Evolutionary conservation across 2,329 filamentous ascomycete species (phyloP), one percentile per base, ranked within the genome.

Genomic region (Diplodia mutila): DNA sequence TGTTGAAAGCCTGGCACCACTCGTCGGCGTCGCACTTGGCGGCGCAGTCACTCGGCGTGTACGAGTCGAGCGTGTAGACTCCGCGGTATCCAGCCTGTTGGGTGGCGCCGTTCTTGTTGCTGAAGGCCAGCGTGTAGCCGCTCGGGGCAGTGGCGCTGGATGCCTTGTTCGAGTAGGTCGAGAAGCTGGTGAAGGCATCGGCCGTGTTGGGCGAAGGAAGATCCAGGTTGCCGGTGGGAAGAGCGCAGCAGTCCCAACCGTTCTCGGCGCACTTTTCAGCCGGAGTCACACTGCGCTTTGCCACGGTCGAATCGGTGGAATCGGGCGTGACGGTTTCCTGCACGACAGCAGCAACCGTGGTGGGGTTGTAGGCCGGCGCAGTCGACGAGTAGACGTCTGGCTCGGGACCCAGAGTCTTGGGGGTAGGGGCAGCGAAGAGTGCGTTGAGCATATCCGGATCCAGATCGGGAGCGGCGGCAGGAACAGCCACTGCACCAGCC

Each of bases 1-100:
- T 70, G 64, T 73, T 71, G 71, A 73, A 72, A 12, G 68, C 68
- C 18, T 69, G 67, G 55, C 72, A 74, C 11, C 63, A 57, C 8
- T 29, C 23, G 21, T 67, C 67, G 4, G 14, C 32, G 27, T 68
- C 27, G 51, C 71, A 73, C 25, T 14, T n/a, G 21, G n/a, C 61
- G 42, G 69, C 68, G 65, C 72, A 72, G 8, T 23, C 23, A 1
- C 14, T 23, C 29, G 55, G 65, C n/a, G 70, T 53, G 59, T 72
- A 73, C 32, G 48, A 61, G 9, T 59, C 39, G 25, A 73, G 48
- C 8, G 51, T 46, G 23, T 34, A 12, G 59, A 70, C 71, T 16
- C 64, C 67, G 6, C 71, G 53, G 49, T 70, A 73, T 21, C 66
- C 53, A 21, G 54, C 52, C 49, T 66, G 59, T 27, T 70, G 63